These are phyloP conservation scores for Medicago arabica DNA, from an alignment of 306 rosid species.

Conservation along the genomic window DNA sequence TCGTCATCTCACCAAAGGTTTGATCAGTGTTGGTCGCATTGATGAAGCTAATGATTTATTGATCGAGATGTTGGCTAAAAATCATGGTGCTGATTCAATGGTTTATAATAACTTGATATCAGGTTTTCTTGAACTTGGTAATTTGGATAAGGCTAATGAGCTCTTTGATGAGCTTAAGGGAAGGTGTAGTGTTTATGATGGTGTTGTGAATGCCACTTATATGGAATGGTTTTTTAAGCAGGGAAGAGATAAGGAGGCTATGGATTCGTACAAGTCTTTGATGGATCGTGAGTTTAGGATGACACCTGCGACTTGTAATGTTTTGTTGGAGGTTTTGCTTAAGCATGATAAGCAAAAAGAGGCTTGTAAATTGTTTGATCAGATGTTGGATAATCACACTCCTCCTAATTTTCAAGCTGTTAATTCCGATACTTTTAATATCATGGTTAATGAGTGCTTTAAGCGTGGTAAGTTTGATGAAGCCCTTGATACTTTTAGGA, in stretches of 20 bases:
- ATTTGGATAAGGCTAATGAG: slow-evolving; percentile 83
- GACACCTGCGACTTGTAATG: slow-evolving; percentile 92
- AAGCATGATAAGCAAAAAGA: slow-evolving; percentile 59
- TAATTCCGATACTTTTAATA: slow-evolving; percentile 82
- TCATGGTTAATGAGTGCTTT: slow-evolving; percentile 90
- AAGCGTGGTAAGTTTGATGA: slow-evolving; percentile 61
- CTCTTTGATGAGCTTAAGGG: slow-evolving; percentile 92
- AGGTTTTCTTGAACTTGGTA: slow-evolving; percentile 72
- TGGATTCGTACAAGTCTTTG: slow-evolving; percentile 83
- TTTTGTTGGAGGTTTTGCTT: slow-evolving; percentile 76
- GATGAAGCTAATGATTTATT: slow-evolving; percentile 81
- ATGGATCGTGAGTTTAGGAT: slow-evolving; percentile 74
- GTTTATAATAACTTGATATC: slow-evolving; percentile 78
- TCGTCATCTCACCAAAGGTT: slow-evolving; percentile 84
- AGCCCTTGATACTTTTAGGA: slow-evolving; percentile 74
- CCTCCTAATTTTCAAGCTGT: slow-evolving; percentile 91
- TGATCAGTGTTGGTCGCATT: slow-evolving; percentile 65
- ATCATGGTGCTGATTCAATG: slow-evolving; percentile 89
- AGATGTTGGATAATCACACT: slow-evolving; percentile 88
- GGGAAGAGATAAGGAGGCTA: slow-evolving; percentile 80
- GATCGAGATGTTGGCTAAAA: slow-evolving; percentile 89
- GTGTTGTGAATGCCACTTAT: slow-evolving; percentile 85
- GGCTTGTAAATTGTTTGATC: slow-evolving; percentile 74
- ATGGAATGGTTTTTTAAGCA: slow-evolving; percentile 82
- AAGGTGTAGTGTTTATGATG: slow-evolving; percentile 87